phyloP scores from a whole-genome alignment of 2,329 filamentous ascomycete species.

The Trichoderma oligosporum region DNA sequence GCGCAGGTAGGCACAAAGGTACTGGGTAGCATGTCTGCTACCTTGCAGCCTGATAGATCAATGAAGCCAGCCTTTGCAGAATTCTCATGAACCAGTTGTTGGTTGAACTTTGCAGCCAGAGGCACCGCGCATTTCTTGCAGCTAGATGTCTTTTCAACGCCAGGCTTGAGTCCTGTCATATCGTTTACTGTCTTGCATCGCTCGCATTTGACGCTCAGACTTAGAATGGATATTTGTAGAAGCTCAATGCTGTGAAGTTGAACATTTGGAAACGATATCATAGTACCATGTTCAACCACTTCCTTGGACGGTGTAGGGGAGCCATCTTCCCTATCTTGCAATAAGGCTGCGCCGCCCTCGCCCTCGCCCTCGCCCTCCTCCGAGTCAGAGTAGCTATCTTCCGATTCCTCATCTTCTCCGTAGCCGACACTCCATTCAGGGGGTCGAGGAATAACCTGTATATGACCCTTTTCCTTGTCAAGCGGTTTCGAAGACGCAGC shows the following conservation, averaged over 20 bases:
- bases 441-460: constrained; percentile 69
- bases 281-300: constrained; percentile 63
- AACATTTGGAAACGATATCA: constrained; percentile 72
- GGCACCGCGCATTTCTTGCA: constrained; percentile 58
- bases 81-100: constrained; percentile 68
- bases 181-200: constrained; percentile 74
- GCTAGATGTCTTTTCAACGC: constrained; percentile 46
- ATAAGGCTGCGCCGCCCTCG: constrained; percentile 41
- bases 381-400: constrained; percentile 46
- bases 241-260: constrained; percentile 76
- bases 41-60: constrained; percentile 69
- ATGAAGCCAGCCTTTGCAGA: constrained; percentile 75
- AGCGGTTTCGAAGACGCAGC: constrained; percentile 18
- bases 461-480: constrained; percentile 55
- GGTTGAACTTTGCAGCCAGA: constrained; percentile 55
- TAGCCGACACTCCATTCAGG: constrained; percentile 64
- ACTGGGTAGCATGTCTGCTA: constrained; percentile 73
- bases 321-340: constrained; percentile 29
- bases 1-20: constrained; percentile 76
- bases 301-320: constrained; percentile 22
- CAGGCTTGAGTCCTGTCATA: constrained; percentile 60
- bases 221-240: constrained; percentile 63
- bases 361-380: constrained; percentile 43
- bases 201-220: constrained; percentile 70
- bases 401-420: constrained; percentile 43